A percentile compares a stretch with the other conserved stretches of the same genome.
Conservation (phyloP, 2,329 filamentous ascomycete genomes). For the Venturia oleaginea region DNA sequence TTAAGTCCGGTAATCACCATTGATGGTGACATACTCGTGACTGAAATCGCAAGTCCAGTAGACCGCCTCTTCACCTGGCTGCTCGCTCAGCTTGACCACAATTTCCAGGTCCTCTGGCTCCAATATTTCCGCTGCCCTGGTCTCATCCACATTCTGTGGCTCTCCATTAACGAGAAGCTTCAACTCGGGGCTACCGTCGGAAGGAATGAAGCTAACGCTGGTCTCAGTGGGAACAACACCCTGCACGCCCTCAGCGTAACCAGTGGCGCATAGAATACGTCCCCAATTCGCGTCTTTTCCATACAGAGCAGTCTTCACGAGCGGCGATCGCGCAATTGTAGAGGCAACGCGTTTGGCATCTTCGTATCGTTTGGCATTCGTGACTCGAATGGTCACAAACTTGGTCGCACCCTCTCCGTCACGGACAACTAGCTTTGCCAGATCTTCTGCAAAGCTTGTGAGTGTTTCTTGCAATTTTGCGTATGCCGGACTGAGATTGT, state of each 20-base stretch:
- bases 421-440: constrained; percentile 87
- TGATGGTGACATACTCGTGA: constrained; percentile 69
- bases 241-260: constrained; percentile 61
- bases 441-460: constrained; percentile 67
- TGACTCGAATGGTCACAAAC: constrained; percentile 86
- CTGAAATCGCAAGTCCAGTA: constrained; percentile 86
- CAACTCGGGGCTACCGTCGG: constrained; percentile 66
- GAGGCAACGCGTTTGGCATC: constrained; percentile 73
- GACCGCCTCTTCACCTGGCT: constrained; percentile 53
- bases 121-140: constrained; percentile 66
- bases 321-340: constrained; percentile 79
- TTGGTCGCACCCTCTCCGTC: constrained; percentile 98
- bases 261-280: constrained; percentile 87
- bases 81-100: constrained; percentile 61
- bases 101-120: constrained; percentile 71
- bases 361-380: constrained; percentile 58
- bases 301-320: constrained; percentile 96
- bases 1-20: constrained; percentile 56
- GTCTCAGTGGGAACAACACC: constrained; percentile 61
- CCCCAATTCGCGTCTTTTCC: constrained; percentile 98
- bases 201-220: constrained; percentile 68
- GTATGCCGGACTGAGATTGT: constrained; percentile 46
- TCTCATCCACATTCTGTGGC: constrained; percentile 70
- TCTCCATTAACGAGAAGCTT: constrained; percentile 71
- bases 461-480: constrained; percentile 61